A percentile compares a stretch with the other conserved stretches of the same genome.
phyloP scores from a whole-genome alignment of 1,139 yeast species.

The Eremothecium gossypii region DNA sequence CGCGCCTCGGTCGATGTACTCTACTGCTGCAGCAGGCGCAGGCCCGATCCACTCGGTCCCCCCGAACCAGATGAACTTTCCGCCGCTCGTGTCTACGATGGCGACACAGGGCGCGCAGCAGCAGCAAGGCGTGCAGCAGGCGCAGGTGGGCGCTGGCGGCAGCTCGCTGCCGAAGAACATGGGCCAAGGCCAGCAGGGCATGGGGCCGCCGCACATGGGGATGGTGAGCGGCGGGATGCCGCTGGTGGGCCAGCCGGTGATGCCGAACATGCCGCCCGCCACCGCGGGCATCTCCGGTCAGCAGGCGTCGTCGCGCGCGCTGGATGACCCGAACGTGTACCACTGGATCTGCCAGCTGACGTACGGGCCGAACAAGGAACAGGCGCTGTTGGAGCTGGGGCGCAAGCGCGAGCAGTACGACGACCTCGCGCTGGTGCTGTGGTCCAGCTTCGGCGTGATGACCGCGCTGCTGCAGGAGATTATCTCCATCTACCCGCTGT shows the following conservation, averaged over 20 bases:
- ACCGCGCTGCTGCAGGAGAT: constrained; percentile 85
- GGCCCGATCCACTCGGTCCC: not conserved
- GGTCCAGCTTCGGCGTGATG: constrained; percentile 98
- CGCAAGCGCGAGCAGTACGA: constrained; percentile 92
- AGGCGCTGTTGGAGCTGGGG: constrained; percentile 84
- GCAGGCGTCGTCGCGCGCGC: constrained; percentile 33
- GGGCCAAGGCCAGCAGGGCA: not conserved
- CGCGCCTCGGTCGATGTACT: not conserved
- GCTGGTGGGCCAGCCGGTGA: constrained; percentile 5
- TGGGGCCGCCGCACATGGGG: constrained; percentile 1
- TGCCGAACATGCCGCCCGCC: constrained; percentile 4
- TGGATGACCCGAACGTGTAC: constrained; percentile 79
- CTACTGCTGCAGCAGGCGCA: constrained; percentile 3
- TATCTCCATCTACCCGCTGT: constrained; percentile 76
- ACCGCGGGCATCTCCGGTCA: constrained; percentile 10
- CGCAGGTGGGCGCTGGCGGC: not conserved
- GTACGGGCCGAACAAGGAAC: constrained; percentile 84
- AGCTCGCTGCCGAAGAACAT: constrained; percentile 1
- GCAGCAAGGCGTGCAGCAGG: not conserved
- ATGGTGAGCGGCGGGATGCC: constrained; percentile 11
- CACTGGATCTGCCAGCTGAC: constrained; percentile 87
- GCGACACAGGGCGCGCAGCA: not conserved
- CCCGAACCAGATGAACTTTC: constrained; percentile 3
- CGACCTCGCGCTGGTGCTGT: constrained; percentile 81
- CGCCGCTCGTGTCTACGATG: constrained; percentile 2